Evolutionary conservation across 2,329 filamentous ascomycete genomes (phyloP).

Genomic region (Fusarium proliferatum): DNA sequence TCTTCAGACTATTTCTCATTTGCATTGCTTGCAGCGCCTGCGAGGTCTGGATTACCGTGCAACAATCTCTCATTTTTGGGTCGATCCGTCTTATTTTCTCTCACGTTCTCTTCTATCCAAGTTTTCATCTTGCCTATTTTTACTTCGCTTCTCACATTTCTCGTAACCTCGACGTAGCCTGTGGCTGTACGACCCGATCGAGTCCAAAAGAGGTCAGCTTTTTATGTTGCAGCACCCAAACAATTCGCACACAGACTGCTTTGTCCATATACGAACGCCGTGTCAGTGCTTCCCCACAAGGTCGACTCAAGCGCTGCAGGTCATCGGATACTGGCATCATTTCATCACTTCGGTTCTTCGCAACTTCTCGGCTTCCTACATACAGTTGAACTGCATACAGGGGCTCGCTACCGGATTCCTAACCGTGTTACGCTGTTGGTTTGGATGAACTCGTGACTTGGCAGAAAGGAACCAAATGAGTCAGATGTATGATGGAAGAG

Average conservation of each 20-base stretch:
- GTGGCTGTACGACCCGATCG: constrained; percentile 38
- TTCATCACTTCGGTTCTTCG: constrained; percentile 22
- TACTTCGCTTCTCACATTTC: constrained; percentile 14
- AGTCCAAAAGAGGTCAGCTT: constrained; percentile 28
- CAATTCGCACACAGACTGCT: constrained; percentile 39
- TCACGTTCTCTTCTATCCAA: constrained; percentile 33
- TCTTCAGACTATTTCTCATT: constrained; percentile 35
- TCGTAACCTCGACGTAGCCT: constrained; percentile 28
- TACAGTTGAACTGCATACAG: constrained; percentile 39
- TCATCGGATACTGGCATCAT: constrained; percentile 29
- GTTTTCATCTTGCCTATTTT: constrained; percentile 16
- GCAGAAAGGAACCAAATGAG: constrained; percentile 60
- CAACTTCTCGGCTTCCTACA: constrained; percentile 37
- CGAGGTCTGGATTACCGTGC: constrained; percentile 43
- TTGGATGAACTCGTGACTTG: constrained; percentile 37
- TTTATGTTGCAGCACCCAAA: constrained; percentile 43
- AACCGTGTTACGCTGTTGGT: constrained; percentile 25
- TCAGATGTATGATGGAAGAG: constrained; percentile 64
- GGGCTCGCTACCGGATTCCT: constrained; percentile 20
- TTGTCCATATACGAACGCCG: constrained; percentile 38
- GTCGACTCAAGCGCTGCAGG: constrained; percentile 19
- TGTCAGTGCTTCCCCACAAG: constrained; percentile 22
- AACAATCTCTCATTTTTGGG: constrained; percentile 35
- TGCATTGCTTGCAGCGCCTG: constrained; percentile 31
- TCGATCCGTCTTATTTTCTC: constrained; percentile 33